A percentile compares a stretch with the other conserved stretches of the same genome.
Evolutionary conservation across 2,329 filamentous ascomycete genomes (phyloP).

Genomic region (Exophiala bonariae): DNA sequence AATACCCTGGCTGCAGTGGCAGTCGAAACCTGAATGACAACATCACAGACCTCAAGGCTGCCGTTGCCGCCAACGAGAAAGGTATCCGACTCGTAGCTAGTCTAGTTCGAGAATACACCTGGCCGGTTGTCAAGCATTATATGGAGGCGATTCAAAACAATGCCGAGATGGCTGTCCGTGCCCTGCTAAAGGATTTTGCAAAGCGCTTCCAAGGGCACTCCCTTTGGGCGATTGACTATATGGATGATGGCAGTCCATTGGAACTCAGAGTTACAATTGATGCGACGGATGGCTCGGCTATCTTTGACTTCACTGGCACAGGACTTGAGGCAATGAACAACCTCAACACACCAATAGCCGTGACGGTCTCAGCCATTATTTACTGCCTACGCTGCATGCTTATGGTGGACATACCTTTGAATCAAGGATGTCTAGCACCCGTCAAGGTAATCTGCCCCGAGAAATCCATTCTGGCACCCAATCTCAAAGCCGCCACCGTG

Average conservation of each 20-base stretch:
- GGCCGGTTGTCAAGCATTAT: conserved; percentile 38
- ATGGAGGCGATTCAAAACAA: conserved; percentile 41
- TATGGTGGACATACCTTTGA: conserved; percentile 32
- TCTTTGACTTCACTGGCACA: conserved; percentile 44
- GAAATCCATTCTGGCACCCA: conserved; percentile 33
- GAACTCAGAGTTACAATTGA: conserved; percentile 36
- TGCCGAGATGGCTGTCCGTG: conserved; percentile 36
- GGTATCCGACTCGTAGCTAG: conserved; percentile 38
- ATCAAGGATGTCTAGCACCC: conserved; percentile 33
- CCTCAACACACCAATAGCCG: conserved; percentile 40
- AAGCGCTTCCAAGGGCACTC: conserved; percentile 19
- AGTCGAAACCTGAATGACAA: conserved; percentile 39
- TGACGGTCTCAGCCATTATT: conserved; percentile 38
- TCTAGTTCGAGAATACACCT: conserved; percentile 37
- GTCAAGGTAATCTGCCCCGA: conserved; percentile 29
- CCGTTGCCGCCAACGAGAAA: conserved; percentile 44
- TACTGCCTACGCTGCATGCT: conserved; percentile 33
- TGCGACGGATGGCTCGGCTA: conserved; percentile 30
- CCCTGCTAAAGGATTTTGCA: conserved; percentile 30
- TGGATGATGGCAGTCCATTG: conserved; percentile 43
- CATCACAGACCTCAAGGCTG: conserved; percentile 46
- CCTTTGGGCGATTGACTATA: conserved; percentile 36
- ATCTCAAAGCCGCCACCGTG: conserved; percentile 29
- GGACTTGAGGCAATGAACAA: conserved; percentile 35
- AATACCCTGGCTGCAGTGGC: conserved; percentile 23